phyloP scores from a whole-genome alignment of 176 grass and related monocot species.

The Musa schizocarpa region DNA sequence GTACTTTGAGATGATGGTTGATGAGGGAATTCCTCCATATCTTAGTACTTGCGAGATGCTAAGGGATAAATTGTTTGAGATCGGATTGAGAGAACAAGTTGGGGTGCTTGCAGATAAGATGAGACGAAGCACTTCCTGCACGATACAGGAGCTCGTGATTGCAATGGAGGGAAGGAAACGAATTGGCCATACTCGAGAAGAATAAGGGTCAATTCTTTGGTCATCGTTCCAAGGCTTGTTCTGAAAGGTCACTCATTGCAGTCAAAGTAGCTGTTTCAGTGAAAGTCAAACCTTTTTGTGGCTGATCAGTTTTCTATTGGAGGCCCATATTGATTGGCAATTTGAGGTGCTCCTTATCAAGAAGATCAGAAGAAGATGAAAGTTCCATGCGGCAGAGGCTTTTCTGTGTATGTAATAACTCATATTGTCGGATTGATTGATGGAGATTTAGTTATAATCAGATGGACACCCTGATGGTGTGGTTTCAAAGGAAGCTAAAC shows the following conservation, averaged over 20 bases:
- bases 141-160: constrained; percentile 50
- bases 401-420: neutral
- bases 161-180: constrained; percentile 42
- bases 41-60: constrained; percentile 58
- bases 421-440: no score
- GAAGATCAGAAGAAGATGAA: neutral
- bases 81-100: constrained; percentile 46
- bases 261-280: neutral
- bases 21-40: constrained; percentile 84
- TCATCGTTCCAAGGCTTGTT: neutral
- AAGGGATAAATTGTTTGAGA: constrained; percentile 53
- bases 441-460: no score
- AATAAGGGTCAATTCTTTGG: neutral
- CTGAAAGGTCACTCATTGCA: neutral
- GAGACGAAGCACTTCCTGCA: constrained; percentile 64
- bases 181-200: neutral
- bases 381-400: neutral
- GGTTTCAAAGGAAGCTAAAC: no score
- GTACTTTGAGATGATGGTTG: constrained; percentile 86
- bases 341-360: neutral
- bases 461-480: no score
- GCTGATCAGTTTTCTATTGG: neutral
- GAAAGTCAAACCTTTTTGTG: neutral
- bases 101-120: constrained; percentile 54
- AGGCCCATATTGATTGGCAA: neutral